These are phyloP conservation scores for Sinapis alba DNA, from an alignment of 441 rosid genomes.

Conservation along the genomic window DNA sequence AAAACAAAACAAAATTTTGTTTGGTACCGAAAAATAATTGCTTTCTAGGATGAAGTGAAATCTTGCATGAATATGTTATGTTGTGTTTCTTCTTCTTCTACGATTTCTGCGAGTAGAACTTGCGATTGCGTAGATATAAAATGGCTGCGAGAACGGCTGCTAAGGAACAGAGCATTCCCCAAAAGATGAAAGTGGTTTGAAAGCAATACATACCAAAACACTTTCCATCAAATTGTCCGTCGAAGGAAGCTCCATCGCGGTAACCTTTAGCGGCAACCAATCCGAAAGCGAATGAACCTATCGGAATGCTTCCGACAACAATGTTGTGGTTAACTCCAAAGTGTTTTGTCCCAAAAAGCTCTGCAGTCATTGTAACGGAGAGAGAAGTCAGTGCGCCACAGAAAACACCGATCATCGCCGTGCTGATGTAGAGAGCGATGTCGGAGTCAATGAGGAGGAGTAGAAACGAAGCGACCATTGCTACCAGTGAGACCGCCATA, in stretches of 20 bases:
- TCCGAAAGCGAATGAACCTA: conserved; percentile 78
- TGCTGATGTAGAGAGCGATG: conserved; percentile 56
- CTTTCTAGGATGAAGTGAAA: background rate
- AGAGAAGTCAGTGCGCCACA: conserved; percentile 79
- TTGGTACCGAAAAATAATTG: background rate
- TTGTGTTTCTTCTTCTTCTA: background rate
- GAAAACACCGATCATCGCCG: conserved; percentile 63
- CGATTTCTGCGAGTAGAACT: conserved; percentile 42
- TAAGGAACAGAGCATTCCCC: conserved; percentile 60
- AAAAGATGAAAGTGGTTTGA: conserved; percentile 57
- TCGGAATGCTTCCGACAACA: conserved; percentile 73
- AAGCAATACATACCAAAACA: conserved; percentile 75
- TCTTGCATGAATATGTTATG: background rate
- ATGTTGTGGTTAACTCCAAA: conserved; percentile 66
- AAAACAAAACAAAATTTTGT: background rate
- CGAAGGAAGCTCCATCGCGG: conserved; percentile 39
- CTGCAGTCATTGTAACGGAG: conserved; percentile 66
- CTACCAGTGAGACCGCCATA: conserved; percentile 59
- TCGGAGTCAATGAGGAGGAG: conserved; percentile 49
- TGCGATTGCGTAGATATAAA: conserved; percentile 53
- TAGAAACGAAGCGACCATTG: conserved; percentile 68
- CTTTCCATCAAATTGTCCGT: conserved; percentile 38
- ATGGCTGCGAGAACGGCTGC: conserved; percentile 47
- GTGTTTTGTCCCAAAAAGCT: conserved; percentile 68
- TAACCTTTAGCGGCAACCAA: conserved; percentile 69